These are phyloP conservation scores for Albifimbria verrucaria DNA, from an alignment of 2,329 filamentous ascomycete genomes.

Conservation along the genomic window DNA sequence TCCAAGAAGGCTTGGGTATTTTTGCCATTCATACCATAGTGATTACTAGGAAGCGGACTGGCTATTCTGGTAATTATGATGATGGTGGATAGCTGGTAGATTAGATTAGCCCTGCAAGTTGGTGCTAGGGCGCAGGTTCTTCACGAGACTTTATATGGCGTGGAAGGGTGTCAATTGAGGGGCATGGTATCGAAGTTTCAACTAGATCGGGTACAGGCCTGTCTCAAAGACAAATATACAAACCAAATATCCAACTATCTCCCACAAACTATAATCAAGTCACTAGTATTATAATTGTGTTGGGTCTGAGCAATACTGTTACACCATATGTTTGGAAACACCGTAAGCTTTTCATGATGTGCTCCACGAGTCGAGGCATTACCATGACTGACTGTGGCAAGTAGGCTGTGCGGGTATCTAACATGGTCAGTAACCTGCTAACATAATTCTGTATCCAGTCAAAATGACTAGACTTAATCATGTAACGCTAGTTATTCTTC, in stretches of 20 bases:
- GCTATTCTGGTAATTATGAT: background rate
- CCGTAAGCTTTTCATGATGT: no score
- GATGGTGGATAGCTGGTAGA: background rate
- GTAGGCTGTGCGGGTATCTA: no score
- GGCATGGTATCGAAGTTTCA: background rate
- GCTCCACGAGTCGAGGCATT: background rate
- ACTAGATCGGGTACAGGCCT: background rate
- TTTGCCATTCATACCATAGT: background rate
- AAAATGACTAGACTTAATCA: background rate
- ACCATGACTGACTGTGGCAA: no score
- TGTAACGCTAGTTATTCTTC: background rate
- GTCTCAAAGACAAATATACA: background rate
- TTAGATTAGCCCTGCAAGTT: background rate
- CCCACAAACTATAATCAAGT: background rate
- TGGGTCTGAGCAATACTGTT: background rate
- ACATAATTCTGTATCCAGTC: background rate
- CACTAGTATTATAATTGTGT: background rate
- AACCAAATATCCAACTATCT: background rate
- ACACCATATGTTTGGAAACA: no score
- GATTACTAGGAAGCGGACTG: background rate
- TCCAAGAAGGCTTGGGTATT: slow-evolving; percentile 1
- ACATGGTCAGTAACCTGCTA: no score
- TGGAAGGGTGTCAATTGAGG: background rate
- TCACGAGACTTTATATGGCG: no score
- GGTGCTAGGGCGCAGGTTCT: background rate